A percentile compares a stretch with the other conserved stretches of the same genome.
Evolutionary conservation across 164 flowering plant genomes (phyloP).

Genomic region (Sedum album): DNA sequence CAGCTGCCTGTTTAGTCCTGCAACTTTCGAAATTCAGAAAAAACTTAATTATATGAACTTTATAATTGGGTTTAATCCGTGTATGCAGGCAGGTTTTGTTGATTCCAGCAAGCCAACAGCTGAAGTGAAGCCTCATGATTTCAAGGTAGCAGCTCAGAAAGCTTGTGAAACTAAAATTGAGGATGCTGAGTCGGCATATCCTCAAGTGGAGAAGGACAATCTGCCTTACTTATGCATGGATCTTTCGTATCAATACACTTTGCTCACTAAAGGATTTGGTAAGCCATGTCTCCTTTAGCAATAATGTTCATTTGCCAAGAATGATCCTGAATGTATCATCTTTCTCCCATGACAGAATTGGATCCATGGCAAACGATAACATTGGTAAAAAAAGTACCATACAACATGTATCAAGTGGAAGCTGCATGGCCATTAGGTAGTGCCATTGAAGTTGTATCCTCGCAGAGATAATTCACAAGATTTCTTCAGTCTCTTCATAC

Average conservation of each 20-base stretch:
- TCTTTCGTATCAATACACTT: slow-evolving; percentile 40
- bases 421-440: slow-evolving; percentile 99
- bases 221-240: slow-evolving; percentile 55
- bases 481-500: neutral
- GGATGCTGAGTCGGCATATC: slow-evolving; percentile 31
- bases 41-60: neutral
- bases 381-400: slow-evolving; percentile 73
- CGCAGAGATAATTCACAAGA: slow-evolving; percentile 12
- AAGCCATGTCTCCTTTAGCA: slow-evolving; percentile 9
- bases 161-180: slow-evolving; percentile 37
- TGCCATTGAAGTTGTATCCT: slow-evolving; percentile 79
- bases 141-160: slow-evolving; percentile 38
- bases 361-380: slow-evolving; percentile 78
- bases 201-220: slow-evolving; percentile 26
- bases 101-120: slow-evolving; percentile 26
- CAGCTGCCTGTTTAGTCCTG: neutral
- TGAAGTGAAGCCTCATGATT: slow-evolving; percentile 32
- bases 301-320: neutral
- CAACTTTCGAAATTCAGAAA: neutral
- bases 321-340: slow-evolving; percentile 16
- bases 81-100: slow-evolving; percentile 55
- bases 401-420: slow-evolving; percentile 53
- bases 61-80: neutral
- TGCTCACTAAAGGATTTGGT: slow-evolving; percentile 58
- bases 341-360: slow-evolving; percentile 34